Percentiles rank a stretch among this genome's conserved stretches.
Conservation (phyloP, 208 protist genomes). For the Acanthamoeba castellanii region DNA sequence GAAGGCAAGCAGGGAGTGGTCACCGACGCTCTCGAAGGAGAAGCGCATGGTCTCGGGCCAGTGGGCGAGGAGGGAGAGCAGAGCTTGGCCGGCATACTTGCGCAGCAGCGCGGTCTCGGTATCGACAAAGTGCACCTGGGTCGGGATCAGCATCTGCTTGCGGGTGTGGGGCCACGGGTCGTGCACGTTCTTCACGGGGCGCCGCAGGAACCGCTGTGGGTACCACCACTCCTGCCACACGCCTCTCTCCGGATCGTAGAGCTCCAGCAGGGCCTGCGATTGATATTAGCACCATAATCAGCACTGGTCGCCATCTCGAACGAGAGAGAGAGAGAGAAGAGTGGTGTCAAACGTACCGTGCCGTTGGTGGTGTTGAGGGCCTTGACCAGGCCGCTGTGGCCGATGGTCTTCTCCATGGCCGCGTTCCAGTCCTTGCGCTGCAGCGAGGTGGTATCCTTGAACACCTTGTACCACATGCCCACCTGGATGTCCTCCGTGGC, state of each 20-base stretch:
- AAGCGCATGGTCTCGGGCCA: constrained; percentile 59
- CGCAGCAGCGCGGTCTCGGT: constrained; percentile 18
- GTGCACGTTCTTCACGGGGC: constrained; percentile 48
- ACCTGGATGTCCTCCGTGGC: constrained; percentile 5
- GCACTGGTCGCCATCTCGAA: too few relatives aligned
- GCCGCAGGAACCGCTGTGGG: constrained; percentile 11
- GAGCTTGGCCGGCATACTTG: constrained; percentile 36
- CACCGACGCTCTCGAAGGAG: constrained; percentile 25
- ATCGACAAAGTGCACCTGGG: not conserved
- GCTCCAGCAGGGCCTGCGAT: constrained; percentile 6
- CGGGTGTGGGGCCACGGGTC: constrained; percentile 36
- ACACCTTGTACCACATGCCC: constrained; percentile 73
- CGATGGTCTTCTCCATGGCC: constrained; percentile 72
- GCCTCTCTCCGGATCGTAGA: constrained; percentile 60
- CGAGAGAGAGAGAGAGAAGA: too few relatives aligned
- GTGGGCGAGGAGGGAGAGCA: constrained; percentile 58
- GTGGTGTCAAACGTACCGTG: not conserved
- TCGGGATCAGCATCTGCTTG: not conserved
- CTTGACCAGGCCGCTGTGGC: constrained; percentile 19
- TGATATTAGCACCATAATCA: too few relatives aligned
- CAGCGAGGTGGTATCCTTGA: not conserved
- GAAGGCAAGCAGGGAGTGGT: constrained; percentile 44
- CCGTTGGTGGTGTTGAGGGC: constrained; percentile 3
- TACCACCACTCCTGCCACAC: constrained; percentile 71
- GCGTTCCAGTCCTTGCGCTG: constrained; percentile 7